Evolutionary conservation across 2,329 filamentous ascomycete species (phyloP).

Genomic region (Stagonosporopsis rhizophila): DNA sequence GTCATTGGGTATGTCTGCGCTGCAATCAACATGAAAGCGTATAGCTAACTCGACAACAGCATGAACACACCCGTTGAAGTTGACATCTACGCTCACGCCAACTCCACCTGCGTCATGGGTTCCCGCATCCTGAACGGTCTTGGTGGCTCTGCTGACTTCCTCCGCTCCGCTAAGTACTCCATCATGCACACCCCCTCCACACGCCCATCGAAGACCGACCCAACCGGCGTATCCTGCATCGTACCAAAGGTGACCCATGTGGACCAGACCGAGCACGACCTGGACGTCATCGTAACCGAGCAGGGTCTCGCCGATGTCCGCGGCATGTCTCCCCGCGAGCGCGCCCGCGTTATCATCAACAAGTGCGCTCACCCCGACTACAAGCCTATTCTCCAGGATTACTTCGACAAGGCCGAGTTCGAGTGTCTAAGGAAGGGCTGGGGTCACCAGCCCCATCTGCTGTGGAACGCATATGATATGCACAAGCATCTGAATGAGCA

Average conservation of each 20-base stretch:
- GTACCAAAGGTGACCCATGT: constrained; percentile 94
- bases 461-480: constrained; percentile 89
- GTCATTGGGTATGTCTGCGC: constrained; percentile 65
- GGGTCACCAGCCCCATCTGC: constrained; percentile 88
- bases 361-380: constrained; percentile 89
- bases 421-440: constrained; percentile 85
- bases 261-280: constrained; percentile 91
- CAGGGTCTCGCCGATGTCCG: constrained; percentile 84
- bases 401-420: constrained; percentile 84
- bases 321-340: constrained; percentile 78
- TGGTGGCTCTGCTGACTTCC: constrained; percentile 82
- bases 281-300: constrained; percentile 84
- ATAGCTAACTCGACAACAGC: constrained; percentile 42
- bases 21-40: not conserved
- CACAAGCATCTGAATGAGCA: constrained; percentile 82
- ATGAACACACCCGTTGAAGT: constrained; percentile 97
- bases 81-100: constrained; percentile 93
- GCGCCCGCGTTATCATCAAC: constrained; percentile 83
- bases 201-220: constrained; percentile 81
- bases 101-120: constrained; percentile 89
- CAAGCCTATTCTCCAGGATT: constrained; percentile 79
- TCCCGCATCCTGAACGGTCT: constrained; percentile 87
- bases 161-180: constrained; percentile 79
- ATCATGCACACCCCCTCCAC: constrained; percentile 94
- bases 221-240: constrained; percentile 82